Conservation (phyloP, 495 filamentous ascomycete species). For the Viridothelium virens region DNA sequence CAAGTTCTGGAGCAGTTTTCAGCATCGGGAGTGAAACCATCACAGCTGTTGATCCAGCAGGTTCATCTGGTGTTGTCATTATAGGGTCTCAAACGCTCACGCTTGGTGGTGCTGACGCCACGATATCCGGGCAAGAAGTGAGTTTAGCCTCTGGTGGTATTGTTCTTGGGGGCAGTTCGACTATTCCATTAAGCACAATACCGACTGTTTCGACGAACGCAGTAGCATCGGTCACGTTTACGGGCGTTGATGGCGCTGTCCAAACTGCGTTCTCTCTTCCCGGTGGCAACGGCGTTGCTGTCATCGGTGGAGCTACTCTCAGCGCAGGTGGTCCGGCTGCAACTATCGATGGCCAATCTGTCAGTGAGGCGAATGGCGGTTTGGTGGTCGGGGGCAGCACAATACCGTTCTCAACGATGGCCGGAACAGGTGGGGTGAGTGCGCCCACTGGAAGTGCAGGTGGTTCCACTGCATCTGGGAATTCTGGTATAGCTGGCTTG, state of each 20-base stretch:
- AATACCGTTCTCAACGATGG: neutral
- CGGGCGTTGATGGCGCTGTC: neutral
- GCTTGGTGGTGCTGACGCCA: constrained; percentile 15
- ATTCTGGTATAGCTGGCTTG: constrained; percentile 6
- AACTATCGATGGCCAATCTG: constrained; percentile 1
- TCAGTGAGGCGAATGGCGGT: constrained; percentile 11
- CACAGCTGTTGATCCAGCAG: constrained; percentile 1
- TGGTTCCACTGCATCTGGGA: neutral
- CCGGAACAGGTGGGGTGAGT: neutral
- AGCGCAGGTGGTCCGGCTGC: constrained; percentile 1
- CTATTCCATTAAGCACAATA: constrained; percentile 12
- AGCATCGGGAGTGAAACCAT: neutral
- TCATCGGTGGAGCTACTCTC: constrained; percentile 9
- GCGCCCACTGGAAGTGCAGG: neutral
- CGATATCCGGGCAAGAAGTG: constrained; percentile 15
- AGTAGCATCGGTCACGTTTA: neutral
- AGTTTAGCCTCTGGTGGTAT: constrained; percentile 13
- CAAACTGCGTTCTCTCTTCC: constrained; percentile 9
- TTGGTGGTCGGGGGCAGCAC: neutral
- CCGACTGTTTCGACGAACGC: neutral
- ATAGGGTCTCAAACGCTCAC: constrained; percentile 14
- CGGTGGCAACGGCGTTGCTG: neutral
- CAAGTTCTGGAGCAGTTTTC: neutral
- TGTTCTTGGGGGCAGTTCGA: constrained; percentile 13
- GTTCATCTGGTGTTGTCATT: constrained; percentile 5